Conservation (phyloP, 805 yeast genomes). For the Yamadazyma ubonensis region DNA sequence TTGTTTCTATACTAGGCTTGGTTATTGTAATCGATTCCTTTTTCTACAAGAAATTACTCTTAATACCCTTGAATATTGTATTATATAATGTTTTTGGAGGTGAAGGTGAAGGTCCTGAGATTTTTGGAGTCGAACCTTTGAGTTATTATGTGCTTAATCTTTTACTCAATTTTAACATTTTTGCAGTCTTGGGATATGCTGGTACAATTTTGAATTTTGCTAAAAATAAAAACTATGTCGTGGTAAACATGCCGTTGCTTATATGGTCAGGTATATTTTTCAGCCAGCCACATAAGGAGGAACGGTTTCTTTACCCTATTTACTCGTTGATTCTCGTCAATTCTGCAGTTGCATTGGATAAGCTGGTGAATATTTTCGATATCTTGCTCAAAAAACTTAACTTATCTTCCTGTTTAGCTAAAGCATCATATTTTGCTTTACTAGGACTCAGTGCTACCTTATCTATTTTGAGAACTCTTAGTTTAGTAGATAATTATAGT, state of each 20-base stretch:
- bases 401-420: not conserved
- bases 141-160: constrained; percentile 69
- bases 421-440: not conserved
- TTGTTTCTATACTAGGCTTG: constrained; percentile 19
- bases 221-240: constrained; percentile 14
- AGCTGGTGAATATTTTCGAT: not conserved
- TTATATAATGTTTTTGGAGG: constrained; percentile 73
- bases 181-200: constrained; percentile 41
- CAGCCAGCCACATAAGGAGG: constrained; percentile 89
- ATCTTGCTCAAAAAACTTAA: not conserved
- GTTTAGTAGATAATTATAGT: constrained; percentile 63
- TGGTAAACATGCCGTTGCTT: constrained; percentile 46
- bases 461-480: constrained; percentile 51
- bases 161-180: constrained; percentile 67
- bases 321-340: constrained; percentile 67
- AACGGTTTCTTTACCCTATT: constrained; percentile 82
- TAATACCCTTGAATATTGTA: constrained; percentile 82
- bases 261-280: constrained; percentile 70
- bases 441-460: constrained; percentile 18
- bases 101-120: constrained; percentile 79
- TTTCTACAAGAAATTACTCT: constrained; percentile 56
- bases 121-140: constrained; percentile 85
- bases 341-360: constrained; percentile 42
- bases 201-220: constrained; percentile 31
- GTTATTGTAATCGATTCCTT: constrained; percentile 53